phyloP scores from a whole-genome alignment of 148 eudicot species.

The Euryodendron excelsum region DNA sequence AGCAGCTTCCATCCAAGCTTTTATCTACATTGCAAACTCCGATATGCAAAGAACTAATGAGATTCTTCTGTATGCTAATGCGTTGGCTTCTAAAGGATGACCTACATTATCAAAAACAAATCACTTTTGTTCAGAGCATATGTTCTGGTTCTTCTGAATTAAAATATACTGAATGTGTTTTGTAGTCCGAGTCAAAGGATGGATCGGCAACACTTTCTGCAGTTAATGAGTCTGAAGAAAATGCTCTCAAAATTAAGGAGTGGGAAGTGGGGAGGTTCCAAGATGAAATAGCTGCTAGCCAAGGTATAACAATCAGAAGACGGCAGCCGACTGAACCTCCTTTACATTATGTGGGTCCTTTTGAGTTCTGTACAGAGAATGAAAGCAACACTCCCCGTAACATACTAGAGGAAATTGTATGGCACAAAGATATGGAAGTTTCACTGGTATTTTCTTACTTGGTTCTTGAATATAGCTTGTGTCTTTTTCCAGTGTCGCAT shows the following conservation, averaged over 20 bases:
- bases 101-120: not conserved
- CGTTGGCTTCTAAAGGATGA: too few relatives aligned
- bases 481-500: not conserved
- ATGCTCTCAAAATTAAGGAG: constrained; percentile 55
- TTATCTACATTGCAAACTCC: too few relatives aligned
- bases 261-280: constrained; percentile 61
- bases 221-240: constrained; percentile 32
- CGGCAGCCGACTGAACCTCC: constrained; percentile 83
- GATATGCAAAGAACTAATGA: too few relatives aligned
- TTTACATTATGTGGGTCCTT: constrained; percentile 74
- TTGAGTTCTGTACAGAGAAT: constrained; percentile 72
- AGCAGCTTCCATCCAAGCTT: too few relatives aligned
- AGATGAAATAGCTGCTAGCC: constrained; percentile 61
- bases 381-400: constrained; percentile 83
- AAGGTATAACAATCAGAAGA: constrained; percentile 85
- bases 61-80: not conserved
- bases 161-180: constrained; percentile 17
- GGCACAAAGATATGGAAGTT: constrained; percentile 81
- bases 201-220: constrained; percentile 35
- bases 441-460: constrained; percentile 51
- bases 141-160: constrained; percentile 5
- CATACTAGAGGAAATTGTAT: constrained; percentile 86
- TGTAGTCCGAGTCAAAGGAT: constrained; percentile 51
- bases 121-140: not conserved
- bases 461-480: not conserved